phyloP scores from a whole-genome alignment of 495 filamentous ascomycete genomes.

The Schizothecium vesticola region DNA sequence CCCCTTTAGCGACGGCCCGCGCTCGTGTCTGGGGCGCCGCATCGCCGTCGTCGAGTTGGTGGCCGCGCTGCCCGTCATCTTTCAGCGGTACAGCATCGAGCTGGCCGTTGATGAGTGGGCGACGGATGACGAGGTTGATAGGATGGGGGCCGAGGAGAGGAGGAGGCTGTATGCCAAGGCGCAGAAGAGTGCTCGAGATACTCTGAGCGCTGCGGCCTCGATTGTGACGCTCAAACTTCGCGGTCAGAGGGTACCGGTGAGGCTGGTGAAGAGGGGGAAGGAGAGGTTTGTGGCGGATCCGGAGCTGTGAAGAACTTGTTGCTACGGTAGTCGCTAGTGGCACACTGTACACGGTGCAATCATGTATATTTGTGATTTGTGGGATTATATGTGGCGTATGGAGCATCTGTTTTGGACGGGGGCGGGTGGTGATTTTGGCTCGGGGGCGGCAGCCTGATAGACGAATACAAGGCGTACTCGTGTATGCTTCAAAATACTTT shows the following conservation, averaged over 20 bases:
- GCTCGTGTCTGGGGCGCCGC: conserved; percentile 62
- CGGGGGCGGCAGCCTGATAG: background rate
- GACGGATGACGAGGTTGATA: conserved; percentile 53
- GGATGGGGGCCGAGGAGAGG: conserved; percentile 46
- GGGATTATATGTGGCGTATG: background rate
- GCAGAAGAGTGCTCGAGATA: conserved; percentile 39
- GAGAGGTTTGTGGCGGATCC: conserved; percentile 52
- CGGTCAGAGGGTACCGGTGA: conserved; percentile 49
- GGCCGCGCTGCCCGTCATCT: conserved; percentile 61
- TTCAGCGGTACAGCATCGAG: conserved; percentile 59
- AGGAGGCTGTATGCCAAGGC: conserved; percentile 50
- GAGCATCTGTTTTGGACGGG: background rate
- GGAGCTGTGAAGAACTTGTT: conserved; percentile 15
- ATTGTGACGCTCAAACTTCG: conserved; percentile 62
- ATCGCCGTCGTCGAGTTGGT: conserved; percentile 76
- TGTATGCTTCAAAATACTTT: background rate
- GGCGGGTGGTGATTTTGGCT: background rate
- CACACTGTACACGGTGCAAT: background rate
- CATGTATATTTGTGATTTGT: background rate
- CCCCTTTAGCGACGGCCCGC: conserved; percentile 67
- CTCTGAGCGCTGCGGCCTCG: conserved; percentile 43
- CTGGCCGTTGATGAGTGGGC: conserved; percentile 58
- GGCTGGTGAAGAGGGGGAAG: conserved; percentile 56
- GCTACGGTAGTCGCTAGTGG: background rate
- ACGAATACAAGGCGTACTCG: background rate